Evolutionary conservation across 345 rosid species (phyloP).

Genomic region (Populus euphratica): DNA sequence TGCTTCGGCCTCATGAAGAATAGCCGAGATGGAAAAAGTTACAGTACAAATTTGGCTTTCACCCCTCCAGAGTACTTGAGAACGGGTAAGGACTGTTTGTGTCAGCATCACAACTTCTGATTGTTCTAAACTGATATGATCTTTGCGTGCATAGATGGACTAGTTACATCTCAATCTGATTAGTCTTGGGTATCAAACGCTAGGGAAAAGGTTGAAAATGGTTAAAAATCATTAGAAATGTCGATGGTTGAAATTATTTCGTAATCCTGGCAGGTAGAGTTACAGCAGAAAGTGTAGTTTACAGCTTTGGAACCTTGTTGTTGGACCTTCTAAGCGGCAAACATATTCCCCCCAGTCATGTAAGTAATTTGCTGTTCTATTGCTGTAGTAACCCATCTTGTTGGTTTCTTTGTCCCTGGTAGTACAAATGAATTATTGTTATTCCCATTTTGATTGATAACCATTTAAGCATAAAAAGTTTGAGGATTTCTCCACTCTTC

Average conservation of each 20-base stretch:
- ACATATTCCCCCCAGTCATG: slow-evolving; percentile 98
- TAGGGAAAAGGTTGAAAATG: not conserved
- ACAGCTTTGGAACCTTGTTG: slow-evolving; percentile 93
- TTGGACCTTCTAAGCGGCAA: slow-evolving; percentile 96
- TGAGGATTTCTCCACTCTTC: not conserved
- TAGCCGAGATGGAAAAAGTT: slow-evolving; percentile 91
- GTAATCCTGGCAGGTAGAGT: slow-evolving; percentile 65
- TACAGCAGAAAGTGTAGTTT: slow-evolving; percentile 83
- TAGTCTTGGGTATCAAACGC: not conserved
- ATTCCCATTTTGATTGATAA: not conserved
- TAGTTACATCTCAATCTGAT: not conserved
- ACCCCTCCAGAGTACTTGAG: slow-evolving; percentile 96
- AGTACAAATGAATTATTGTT: not conserved
- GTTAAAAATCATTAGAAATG: not conserved
- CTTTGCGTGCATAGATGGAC: not conserved
- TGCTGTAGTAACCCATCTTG: not conserved
- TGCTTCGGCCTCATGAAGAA: slow-evolving; percentile 96
- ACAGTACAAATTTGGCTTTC: slow-evolving; percentile 92
- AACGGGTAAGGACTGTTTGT: slow-evolving; percentile 45
- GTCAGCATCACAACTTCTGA: not conserved
- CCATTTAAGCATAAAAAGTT: not conserved
- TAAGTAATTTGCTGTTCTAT: slow-evolving; percentile 24
- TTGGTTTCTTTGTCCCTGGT: not conserved
- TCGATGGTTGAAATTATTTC: not conserved
- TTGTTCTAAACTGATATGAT: not conserved